Base-by-base conservation (phyloP, 768 basidiomycete species). In the Hericium erinaceus region DNA sequence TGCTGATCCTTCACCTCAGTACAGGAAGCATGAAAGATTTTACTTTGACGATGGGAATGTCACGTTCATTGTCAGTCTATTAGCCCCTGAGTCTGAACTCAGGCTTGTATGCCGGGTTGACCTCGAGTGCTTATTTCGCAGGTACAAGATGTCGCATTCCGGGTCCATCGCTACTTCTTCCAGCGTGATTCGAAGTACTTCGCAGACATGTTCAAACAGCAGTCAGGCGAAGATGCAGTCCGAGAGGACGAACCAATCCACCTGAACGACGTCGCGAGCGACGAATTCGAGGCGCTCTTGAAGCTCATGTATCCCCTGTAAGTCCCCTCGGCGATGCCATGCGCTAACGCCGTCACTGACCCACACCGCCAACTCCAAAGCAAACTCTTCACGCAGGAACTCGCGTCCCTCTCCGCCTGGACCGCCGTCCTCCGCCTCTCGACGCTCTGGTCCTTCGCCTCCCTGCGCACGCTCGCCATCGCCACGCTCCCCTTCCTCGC, bases 391-490 rank as follows among this genome's bases (percentile, higher is more conserved):
- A 33, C 33, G 33, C 33, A 33, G 8, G 33, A 33, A 33, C 9
- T 55, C 24, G 12, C 3, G 4, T 61, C 59, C 39, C 61, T 55
- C 15, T 58, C 61, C n/a, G 59, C 59, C 22, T 67, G 68, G 63
- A 59, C 63, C 4, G 64, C 67, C 18, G 61, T 67, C 28, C 56
- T 68, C 28, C 56, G 63, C 48, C 40, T 64, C 55, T 59, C 65
- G 8, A 55, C 64, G 61, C 69, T 12, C 54, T 74, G 16, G 71
- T 67, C 53, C 60, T 67, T 58, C 59, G 68, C 60, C 50, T 58
- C 48, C 54, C 66, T 58, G 64, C 72, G 56, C 64, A 5, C 18
- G 6, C 41, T 41, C 10, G 54, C 54, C 8, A 13, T 55, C 24
- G 12, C 20, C 20, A n/a, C 22, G 13, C 41, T 55, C 4, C 11